Conservation (phyloP, 2,329 filamentous ascomycete genomes). For the Graphium sp. region DNA sequence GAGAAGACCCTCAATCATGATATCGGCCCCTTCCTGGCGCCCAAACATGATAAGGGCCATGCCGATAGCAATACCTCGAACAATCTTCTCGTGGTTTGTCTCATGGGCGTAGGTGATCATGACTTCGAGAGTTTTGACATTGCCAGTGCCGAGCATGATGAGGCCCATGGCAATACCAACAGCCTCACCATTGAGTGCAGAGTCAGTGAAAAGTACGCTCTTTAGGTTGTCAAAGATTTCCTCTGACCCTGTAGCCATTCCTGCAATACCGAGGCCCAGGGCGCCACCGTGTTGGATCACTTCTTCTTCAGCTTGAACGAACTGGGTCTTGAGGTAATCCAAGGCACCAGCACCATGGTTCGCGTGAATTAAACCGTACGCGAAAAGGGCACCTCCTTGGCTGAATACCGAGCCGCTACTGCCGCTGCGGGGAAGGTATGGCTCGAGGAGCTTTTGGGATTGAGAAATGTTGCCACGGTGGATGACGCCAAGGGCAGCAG, state of each 20-base stretch:
- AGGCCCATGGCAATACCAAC: conserved; percentile 93
- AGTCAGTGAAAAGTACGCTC: conserved; percentile 78
- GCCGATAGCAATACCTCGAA: conserved; percentile 83
- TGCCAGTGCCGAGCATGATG: conserved; percentile 96
- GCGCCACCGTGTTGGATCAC: conserved; percentile 95
- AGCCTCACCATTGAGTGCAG: conserved; percentile 90
- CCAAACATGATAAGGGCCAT: conserved; percentile 99
- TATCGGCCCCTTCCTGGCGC: conserved; percentile 85
- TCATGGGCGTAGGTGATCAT: conserved; percentile 98
- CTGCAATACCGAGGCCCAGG: conserved; percentile 85
- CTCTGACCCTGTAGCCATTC: conserved; percentile 88
- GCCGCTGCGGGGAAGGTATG: conserved; percentile 71
- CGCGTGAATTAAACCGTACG: conserved; percentile 88
- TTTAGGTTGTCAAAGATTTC: conserved; percentile 86
- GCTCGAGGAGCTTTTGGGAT: conserved; percentile 81
- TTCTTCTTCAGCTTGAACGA: conserved; percentile 64
- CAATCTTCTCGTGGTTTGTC: conserved; percentile 97
- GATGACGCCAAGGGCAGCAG: conserved; percentile 88
- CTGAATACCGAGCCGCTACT: conserved; percentile 83
- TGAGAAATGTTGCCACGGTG: conserved; percentile 91
- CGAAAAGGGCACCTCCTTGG: conserved; percentile 89
- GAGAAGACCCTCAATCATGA: conserved; percentile 82
- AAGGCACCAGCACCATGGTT: conserved; percentile 90
- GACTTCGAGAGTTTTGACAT: conserved; percentile 79
- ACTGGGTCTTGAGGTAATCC: conserved; percentile 61